Conservation (phyloP, 2,329 filamentous ascomycete species). For the Penicillium sp. region DNA sequence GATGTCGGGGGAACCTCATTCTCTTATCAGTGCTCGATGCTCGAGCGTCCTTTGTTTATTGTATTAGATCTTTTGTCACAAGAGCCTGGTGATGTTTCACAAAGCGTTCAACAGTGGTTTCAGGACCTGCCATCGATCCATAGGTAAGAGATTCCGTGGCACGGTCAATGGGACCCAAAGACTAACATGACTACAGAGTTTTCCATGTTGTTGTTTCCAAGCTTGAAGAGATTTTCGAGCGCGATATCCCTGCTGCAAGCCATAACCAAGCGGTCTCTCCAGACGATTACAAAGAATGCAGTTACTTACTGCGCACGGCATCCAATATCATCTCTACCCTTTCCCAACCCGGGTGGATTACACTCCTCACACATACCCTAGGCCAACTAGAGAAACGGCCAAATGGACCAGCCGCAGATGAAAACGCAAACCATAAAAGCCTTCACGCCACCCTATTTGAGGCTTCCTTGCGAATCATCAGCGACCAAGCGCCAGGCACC, state of each 20-base stretch:
- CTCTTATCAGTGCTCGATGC: slow-evolving; percentile 61
- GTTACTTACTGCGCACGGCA: slow-evolving; percentile 78
- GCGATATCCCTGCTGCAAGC: slow-evolving; percentile 25
- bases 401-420: slow-evolving; percentile 58
- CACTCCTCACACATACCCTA: slow-evolving; percentile 68
- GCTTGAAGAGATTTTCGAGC: slow-evolving; percentile 42
- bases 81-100: slow-evolving; percentile 73
- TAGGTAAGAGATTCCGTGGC: slow-evolving; percentile 39
- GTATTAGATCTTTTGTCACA: slow-evolving; percentile 79
- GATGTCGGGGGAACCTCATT: slow-evolving; percentile 38
- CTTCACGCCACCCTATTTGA: slow-evolving; percentile 45
- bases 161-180: slow-evolving; percentile 12
- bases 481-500: slow-evolving; percentile 26
- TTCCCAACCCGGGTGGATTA: slow-evolving; percentile 72
- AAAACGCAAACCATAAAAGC: slow-evolving; percentile 36
- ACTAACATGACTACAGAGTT: slow-evolving; percentile 40
- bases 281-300: slow-evolving; percentile 75
- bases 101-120: slow-evolving; percentile 81
- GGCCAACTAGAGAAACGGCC: slow-evolving; percentile 55
- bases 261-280: slow-evolving; percentile 55
- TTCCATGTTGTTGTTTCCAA: slow-evolving; percentile 46
- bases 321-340: slow-evolving; percentile 74
- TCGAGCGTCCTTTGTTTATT: slow-evolving; percentile 80
- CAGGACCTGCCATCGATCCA: slow-evolving; percentile 61
- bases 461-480: slow-evolving; percentile 38